These are phyloP conservation scores for Trichophyton rubrum DNA, from an alignment of 2,329 filamentous ascomycete genomes.

Conservation along the genomic window DNA sequence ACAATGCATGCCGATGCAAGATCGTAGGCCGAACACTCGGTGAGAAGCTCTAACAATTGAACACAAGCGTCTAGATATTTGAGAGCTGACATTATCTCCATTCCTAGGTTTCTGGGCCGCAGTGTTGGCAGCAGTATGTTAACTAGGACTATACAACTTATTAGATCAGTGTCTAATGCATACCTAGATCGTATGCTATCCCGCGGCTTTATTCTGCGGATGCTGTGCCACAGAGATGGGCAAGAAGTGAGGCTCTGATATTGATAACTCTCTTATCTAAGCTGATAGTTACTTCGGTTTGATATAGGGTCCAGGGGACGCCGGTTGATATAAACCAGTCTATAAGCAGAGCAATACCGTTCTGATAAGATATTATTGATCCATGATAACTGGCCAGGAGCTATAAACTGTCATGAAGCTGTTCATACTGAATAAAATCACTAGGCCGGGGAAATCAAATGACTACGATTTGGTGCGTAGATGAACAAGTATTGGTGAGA, in stretches of 20 bases:
- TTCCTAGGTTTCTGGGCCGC: not conserved
- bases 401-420: not conserved
- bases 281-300: not conserved
- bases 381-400: not conserved
- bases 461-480: too few relatives aligned
- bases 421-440: too few relatives aligned
- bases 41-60: constrained; percentile 10
- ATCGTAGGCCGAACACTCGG: constrained; percentile 44
- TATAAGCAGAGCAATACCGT: not conserved
- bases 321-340: not conserved
- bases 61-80: not conserved
- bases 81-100: not conserved
- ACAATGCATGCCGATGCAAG: constrained; percentile 47
- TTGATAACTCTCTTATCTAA: not conserved
- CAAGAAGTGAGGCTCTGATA: constrained; percentile 34
- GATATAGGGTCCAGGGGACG: not conserved
- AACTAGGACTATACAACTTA: not conserved
- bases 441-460: too few relatives aligned
- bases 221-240: constrained; percentile 43
- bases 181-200: constrained; percentile 41
- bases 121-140: not conserved
- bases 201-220: constrained; percentile 43
- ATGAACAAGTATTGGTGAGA: too few relatives aligned
- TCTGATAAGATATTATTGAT: not conserved
- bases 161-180: not conserved